Conservation (phyloP, 441 rosid species). For the Hura crepitans region DNA sequence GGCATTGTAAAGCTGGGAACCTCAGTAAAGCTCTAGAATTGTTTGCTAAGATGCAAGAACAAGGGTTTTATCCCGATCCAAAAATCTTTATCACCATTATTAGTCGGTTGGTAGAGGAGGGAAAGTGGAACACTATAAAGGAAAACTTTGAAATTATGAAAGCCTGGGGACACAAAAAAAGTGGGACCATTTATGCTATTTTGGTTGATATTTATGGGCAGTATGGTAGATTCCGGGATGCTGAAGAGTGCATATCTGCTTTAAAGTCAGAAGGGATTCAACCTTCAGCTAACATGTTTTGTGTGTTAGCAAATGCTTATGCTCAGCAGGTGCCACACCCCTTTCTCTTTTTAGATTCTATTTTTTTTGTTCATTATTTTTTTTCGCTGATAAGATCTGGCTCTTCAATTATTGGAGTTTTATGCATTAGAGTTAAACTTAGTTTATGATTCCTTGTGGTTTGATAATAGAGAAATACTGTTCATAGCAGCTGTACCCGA, state of each 20-base stretch:
- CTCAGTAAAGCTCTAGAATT: constrained; percentile 43
- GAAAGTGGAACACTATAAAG: constrained; percentile 51
- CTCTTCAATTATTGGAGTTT: neutral
- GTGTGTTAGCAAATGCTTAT: constrained; percentile 65
- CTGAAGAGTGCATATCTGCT: constrained; percentile 48
- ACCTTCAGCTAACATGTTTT: constrained; percentile 47
- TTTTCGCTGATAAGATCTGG: neutral
- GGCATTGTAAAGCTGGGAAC: constrained; percentile 60
- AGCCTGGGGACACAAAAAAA: constrained; percentile 36
- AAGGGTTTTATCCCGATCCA: constrained; percentile 61
- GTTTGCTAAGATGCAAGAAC: constrained; percentile 52
- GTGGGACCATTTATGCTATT: constrained; percentile 44
- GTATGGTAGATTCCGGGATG: constrained; percentile 51
- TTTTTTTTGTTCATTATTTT: neutral
- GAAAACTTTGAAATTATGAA: constrained; percentile 40
- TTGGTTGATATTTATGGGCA: constrained; percentile 62
- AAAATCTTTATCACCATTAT: constrained; percentile 49
- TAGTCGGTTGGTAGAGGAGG: constrained; percentile 51
- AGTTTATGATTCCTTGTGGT: too few relatives aligned
- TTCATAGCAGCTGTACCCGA: too few relatives aligned
- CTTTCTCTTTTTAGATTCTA: neutral
- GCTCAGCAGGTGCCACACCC: constrained; percentile 60
- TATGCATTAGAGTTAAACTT: neutral
- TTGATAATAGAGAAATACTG: too few relatives aligned
- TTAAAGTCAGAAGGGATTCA: constrained; percentile 47